phyloP scores from a whole-genome alignment of 805 yeast genomes.

The Candida silvatica region DNA sequence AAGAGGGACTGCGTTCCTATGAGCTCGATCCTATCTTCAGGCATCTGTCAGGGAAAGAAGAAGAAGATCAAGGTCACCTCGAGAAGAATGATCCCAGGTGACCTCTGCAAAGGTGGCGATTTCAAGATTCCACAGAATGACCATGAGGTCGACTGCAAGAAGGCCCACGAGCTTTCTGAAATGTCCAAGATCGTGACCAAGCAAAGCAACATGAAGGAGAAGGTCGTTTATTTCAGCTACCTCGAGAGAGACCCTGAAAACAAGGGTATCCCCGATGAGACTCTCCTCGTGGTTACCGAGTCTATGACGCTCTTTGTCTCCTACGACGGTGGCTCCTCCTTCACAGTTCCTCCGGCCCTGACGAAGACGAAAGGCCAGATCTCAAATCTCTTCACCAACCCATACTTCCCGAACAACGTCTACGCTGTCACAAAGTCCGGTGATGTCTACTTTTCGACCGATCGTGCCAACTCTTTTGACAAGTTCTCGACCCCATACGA shows the following conservation, averaged over 20 bases:
- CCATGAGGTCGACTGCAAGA: conserved; percentile 29
- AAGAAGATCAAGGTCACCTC: conserved; percentile 16
- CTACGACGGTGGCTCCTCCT: conserved; percentile 54
- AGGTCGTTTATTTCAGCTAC: conserved; percentile 48
- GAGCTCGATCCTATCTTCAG: conserved; percentile 6
- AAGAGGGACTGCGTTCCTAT: conserved; percentile 40
- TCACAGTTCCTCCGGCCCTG: conserved; percentile 27
- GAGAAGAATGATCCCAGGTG: conserved; percentile 18
- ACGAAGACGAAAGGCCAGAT: conserved; percentile 32
- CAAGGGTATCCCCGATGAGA: conserved; percentile 42
- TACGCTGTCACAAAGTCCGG: conserved; percentile 42
- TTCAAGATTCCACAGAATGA: conserved; percentile 14
- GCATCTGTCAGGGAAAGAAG: conserved; percentile 15
- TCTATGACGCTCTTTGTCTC: conserved; percentile 52
- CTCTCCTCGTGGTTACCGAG: conserved; percentile 52
- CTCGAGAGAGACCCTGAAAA: conserved; percentile 40
- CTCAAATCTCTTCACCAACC: conserved; percentile 52
- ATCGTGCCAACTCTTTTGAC: conserved; percentile 57
- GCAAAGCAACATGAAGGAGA: conserved; percentile 40
- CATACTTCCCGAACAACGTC: conserved; percentile 46
- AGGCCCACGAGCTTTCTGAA: conserved; percentile 12
- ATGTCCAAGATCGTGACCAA: conserved; percentile 26
- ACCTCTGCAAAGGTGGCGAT: conserved; percentile 21
- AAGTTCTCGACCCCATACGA: conserved; percentile 27
- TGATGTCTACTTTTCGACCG: conserved; percentile 47